These are phyloP conservation scores for Forsythia suspensa DNA, from an alignment of 257 asterid genomes.

Conservation along the genomic window DNA sequence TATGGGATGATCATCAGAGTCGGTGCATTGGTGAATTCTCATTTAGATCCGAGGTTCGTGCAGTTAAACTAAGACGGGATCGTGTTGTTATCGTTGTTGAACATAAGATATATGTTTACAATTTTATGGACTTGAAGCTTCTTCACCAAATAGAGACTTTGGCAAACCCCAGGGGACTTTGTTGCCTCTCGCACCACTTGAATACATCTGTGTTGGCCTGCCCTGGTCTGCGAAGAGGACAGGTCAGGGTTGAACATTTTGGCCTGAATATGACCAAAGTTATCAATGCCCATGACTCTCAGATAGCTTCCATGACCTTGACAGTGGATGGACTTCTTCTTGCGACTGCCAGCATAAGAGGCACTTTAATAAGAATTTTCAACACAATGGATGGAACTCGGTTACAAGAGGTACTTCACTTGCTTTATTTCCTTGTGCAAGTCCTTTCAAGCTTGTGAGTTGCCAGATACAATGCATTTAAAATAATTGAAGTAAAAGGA, in stretches of 20 bases:
- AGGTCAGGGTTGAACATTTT: slow-evolving; percentile 92
- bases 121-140: slow-evolving; percentile 86
- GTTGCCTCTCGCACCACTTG: slow-evolving; percentile 80
- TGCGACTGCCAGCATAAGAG: slow-evolving; percentile 87
- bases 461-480: not conserved
- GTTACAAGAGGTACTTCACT: slow-evolving; percentile 81
- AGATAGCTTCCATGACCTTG: slow-evolving; percentile 74
- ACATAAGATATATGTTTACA: slow-evolving; percentile 86
- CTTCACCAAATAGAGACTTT: slow-evolving; percentile 88
- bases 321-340: slow-evolving; percentile 93
- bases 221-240: slow-evolving; percentile 83
- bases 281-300: slow-evolving; percentile 86
- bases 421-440: not conserved
- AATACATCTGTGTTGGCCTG: slow-evolving; percentile 84
- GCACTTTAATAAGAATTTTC: slow-evolving; percentile 91
- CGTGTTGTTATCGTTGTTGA: slow-evolving; percentile 82
- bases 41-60: slow-evolving; percentile 90
- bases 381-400: slow-evolving; percentile 93
- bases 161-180: slow-evolving; percentile 84
- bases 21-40: slow-evolving; percentile 90
- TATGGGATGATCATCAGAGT: slow-evolving; percentile 98
- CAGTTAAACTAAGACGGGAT: slow-evolving; percentile 81
- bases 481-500: not conserved
- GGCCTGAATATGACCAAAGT: slow-evolving; percentile 74
- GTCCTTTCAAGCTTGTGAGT: not conserved